These are phyloP conservation scores for Penicillium steckii DNA, from an alignment of 495 filamentous ascomycete species.

Conservation along the genomic window DNA sequence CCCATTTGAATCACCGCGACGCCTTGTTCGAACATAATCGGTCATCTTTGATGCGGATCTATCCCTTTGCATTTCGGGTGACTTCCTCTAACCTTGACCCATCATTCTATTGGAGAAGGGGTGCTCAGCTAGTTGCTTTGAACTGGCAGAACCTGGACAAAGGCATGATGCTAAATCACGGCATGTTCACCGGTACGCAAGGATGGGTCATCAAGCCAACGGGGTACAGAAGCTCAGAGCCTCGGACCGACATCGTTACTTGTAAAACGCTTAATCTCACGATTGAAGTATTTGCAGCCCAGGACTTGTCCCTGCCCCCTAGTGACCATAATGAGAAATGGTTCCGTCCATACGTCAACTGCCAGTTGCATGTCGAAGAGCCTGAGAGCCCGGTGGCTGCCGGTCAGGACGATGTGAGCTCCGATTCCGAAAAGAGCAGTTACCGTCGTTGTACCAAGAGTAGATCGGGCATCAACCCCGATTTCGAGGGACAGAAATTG, in stretches of 20 bases:
- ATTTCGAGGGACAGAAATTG: conserved; percentile 65
- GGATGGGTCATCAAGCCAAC: conserved; percentile 86
- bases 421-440: conserved; percentile 51
- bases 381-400: conserved; percentile 22
- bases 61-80: conserved; percentile 80
- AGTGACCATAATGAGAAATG: conserved; percentile 53
- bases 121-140: conserved; percentile 87
- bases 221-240: conserved; percentile 53
- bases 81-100: conserved; percentile 85
- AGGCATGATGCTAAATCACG: conserved; percentile 94
- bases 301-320: conserved; percentile 48
- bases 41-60: conserved; percentile 82
- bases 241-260: conserved; percentile 18
- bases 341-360: conserved; percentile 78
- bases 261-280: conserved; percentile 40
- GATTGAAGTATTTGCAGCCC: conserved; percentile 53
- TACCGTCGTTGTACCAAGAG: conserved; percentile 70
- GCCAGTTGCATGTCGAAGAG: conserved; percentile 77
- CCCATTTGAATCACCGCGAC: conserved; percentile 58
- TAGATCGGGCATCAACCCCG: conserved; percentile 60
- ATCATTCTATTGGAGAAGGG: conserved; percentile 78
- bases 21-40: conserved; percentile 80
- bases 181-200: conserved; percentile 77
- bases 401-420: conserved; percentile 39
- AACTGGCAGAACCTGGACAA: conserved; percentile 93